Conservation (phyloP, 768 basidiomycete species). For the Russula lepida region DNA sequence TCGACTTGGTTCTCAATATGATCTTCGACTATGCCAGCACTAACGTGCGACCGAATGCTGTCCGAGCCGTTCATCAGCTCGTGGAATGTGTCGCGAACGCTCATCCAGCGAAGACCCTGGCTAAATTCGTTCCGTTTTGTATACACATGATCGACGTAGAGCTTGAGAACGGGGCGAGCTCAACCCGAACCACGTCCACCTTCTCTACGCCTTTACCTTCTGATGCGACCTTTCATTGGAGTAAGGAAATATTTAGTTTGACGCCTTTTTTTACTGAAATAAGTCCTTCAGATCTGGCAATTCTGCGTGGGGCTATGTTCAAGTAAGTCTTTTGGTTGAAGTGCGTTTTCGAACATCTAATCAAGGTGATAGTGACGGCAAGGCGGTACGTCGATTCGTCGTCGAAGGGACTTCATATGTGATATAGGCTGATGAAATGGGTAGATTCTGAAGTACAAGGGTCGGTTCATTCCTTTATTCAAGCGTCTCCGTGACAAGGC, state of each 20-base stretch:
- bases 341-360: neutral
- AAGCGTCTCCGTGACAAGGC: conserved; percentile 60
- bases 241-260: conserved; percentile 33
- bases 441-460: conserved; percentile 59
- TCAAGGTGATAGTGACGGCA: conserved; percentile 37
- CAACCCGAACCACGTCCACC: conserved; percentile 58
- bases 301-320: conserved; percentile 71
- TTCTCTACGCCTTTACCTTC: conserved; percentile 57
- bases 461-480: conserved; percentile 52
- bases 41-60: conserved; percentile 76
- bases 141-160: conserved; percentile 60
- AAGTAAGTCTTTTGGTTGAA: conserved; percentile 43
- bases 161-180: conserved; percentile 79
- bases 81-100: conserved; percentile 82
- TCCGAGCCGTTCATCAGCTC: conserved; percentile 78
- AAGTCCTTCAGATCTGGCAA: conserved; percentile 51
- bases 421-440: conserved; percentile 1
- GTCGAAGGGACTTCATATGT: neutral
- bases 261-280: conserved; percentile 1
- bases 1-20: conserved; percentile 74
- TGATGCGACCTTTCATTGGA: conserved; percentile 85
- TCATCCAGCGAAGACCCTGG: conserved; percentile 65
- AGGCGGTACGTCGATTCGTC: conserved; percentile 51
- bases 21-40: conserved; percentile 76
- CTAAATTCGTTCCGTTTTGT: conserved; percentile 71